phyloP scores from a whole-genome alignment of 176 grass and related monocot species.

The Elymus sibiricus region DNA sequence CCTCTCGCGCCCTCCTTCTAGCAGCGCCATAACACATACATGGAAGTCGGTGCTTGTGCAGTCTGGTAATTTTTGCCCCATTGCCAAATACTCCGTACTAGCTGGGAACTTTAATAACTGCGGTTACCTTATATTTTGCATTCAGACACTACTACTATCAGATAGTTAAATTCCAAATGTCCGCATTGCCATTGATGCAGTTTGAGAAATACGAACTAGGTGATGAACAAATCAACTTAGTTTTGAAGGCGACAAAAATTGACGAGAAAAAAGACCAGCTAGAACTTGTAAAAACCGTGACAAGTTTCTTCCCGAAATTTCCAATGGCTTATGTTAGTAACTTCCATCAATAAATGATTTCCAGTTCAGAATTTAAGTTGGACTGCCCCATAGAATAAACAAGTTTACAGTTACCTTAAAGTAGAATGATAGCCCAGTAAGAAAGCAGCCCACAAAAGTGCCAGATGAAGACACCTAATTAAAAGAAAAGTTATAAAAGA shows the following conservation, averaged over 20 bases:
- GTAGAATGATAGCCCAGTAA: constrained; percentile 40
- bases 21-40: neutral
- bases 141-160: neutral
- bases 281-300: neutral
- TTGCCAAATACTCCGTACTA: neutral
- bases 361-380: neutral
- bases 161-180: neutral
- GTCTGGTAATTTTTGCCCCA: neutral
- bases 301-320: neutral
- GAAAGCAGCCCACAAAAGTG: constrained; percentile 56
- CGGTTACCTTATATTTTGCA: neutral
- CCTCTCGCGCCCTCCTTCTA: too few species aligned
- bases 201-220: neutral
- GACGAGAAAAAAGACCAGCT: neutral
- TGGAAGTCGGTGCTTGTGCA: neutral
- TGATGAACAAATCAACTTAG: neutral
- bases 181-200: neutral
- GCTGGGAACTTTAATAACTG: neutral
- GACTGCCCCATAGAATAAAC: neutral
- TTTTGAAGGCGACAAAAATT: neutral
- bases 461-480: constrained; percentile 64
- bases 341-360: neutral
- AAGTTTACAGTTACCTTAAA: constrained; percentile 28
- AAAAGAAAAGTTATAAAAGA: constrained; percentile 8
- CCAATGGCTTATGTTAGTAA: neutral